These are phyloP conservation scores for Fusarium tricinctum DNA, from an alignment of 2,329 filamentous ascomycete genomes.

Conservation along the genomic window DNA sequence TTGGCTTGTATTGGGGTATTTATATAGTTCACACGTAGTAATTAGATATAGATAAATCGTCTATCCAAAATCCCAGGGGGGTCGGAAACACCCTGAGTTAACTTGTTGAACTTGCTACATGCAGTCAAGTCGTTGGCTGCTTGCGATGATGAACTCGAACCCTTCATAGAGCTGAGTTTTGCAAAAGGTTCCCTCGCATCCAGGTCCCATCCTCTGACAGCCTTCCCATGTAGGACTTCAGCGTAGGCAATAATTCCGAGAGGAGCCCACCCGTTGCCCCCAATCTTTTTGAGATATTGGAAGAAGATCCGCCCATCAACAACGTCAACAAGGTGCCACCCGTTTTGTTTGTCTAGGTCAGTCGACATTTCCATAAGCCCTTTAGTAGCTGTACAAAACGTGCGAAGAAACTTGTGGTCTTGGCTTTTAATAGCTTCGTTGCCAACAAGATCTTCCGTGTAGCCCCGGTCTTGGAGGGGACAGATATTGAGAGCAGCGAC, in stretches of 20 bases:
- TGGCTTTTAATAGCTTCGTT: background rate
- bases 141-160: background rate
- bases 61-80: no score
- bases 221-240: conserved; percentile 4
- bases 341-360: background rate
- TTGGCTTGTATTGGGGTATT: no score
- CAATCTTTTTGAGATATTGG: conserved; percentile 37
- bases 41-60: no score
- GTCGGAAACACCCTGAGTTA: no score
- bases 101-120: no score
- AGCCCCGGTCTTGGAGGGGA: conserved; percentile 30
- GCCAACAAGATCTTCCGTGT: background rate
- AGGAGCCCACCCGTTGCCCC: background rate
- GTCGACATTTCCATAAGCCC: background rate
- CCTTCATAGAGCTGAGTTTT: background rate
- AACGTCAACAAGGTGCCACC: conserved; percentile 3
- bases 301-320: conserved; percentile 46
- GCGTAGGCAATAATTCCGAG: conserved; percentile 12
- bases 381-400: conserved; percentile 8
- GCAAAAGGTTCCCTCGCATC: background rate
- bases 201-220: background rate
- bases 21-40: no score
- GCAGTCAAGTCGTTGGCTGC: conserved; percentile 48
- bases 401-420: conserved; percentile 28
- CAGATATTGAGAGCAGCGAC: conserved; percentile 18